Evolutionary conservation across 2,329 filamentous ascomycete genomes (phyloP).

Genomic region (Beauveria asiatica): DNA sequence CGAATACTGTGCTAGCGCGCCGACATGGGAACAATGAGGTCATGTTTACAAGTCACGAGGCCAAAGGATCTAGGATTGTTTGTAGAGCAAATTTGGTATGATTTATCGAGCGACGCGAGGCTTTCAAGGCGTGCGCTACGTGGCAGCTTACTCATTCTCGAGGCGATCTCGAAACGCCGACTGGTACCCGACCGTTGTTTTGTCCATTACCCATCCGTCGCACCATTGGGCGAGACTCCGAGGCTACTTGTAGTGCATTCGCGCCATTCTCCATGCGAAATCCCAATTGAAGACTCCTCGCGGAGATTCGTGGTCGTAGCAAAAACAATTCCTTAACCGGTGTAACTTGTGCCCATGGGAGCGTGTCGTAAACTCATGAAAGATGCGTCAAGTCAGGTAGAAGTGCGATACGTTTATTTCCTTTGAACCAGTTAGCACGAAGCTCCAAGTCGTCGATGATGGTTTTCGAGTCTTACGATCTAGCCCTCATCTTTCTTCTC

Average conservation of each 20-base stretch:
- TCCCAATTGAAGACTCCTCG: constrained; percentile 1
- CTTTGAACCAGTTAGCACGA: constrained; percentile 34
- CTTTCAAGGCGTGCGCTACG: constrained; percentile 7
- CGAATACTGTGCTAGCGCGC: neutral
- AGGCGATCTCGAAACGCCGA: constrained; percentile 10
- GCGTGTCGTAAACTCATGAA: constrained; percentile 29
- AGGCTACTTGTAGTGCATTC: constrained; percentile 7
- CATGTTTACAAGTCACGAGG: constrained; percentile 6
- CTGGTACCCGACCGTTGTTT: constrained; percentile 12
- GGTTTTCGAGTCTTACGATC: constrained; percentile 63
- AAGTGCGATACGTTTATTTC: constrained; percentile 59
- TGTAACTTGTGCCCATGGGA: constrained; percentile 15
- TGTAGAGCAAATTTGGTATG: constrained; percentile 11
- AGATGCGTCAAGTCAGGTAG: constrained; percentile 46
- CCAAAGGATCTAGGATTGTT: neutral
- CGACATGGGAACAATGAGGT: neutral
- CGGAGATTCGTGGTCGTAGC: constrained; percentile 5
- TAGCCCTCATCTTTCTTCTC: constrained; percentile 99
- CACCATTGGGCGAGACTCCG: constrained; percentile 10
- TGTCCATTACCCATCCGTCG: constrained; percentile 13
- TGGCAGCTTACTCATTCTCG: constrained; percentile 10
- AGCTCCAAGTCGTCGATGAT: neutral
- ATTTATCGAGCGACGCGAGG: constrained; percentile 10
- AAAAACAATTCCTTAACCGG: constrained; percentile 9
- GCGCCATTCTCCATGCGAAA: constrained; percentile 1